A percentile compares a stretch with the other conserved stretches of the same genome.
phyloP scores from a whole-genome alignment of 2,329 filamentous ascomycete species.

The Aureobasidium namibiae region DNA sequence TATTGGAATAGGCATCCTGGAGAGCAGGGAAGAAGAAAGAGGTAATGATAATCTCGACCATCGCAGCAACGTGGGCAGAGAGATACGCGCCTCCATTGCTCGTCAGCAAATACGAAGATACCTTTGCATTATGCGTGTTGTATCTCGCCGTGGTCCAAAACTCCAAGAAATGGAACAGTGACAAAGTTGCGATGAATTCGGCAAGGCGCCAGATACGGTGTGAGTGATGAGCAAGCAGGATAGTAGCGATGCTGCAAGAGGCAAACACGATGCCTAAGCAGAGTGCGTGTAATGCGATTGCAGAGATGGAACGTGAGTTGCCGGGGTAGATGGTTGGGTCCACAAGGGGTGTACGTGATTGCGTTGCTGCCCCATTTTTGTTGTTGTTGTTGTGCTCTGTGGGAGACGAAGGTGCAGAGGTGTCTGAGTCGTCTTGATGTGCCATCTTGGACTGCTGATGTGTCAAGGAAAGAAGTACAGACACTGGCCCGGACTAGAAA shows the following conservation, averaged over 20 bases:
- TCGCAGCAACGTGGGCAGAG: constrained; percentile 68
- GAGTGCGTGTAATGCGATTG: constrained; percentile 40
- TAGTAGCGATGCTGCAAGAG: constrained; percentile 23
- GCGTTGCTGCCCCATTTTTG: constrained; percentile 8
- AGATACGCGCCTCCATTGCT: constrained; percentile 80
- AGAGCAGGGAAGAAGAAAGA: constrained; percentile 44
- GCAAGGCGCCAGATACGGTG: constrained; percentile 46
- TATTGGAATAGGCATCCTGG: constrained; percentile 36
- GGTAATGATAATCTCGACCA: constrained; percentile 62
- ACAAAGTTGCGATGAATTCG: constrained; percentile 59
- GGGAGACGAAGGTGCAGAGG: constrained; percentile 11
- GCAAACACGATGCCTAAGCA: constrained; percentile 33
- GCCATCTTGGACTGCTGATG: not conserved
- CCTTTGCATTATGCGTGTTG: constrained; percentile 65
- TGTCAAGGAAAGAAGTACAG: not conserved
- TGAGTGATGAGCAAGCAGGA: constrained; percentile 16
- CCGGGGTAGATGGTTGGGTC: constrained; percentile 32
- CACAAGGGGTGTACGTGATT: constrained; percentile 12
- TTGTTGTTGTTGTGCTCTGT: not conserved
- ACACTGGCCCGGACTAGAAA: not conserved
- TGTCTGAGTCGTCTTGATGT: constrained; percentile 14
- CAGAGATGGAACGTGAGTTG: constrained; percentile 37
- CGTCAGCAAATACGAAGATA: constrained; percentile 73
- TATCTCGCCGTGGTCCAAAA: constrained; percentile 82
- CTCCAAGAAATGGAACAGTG: constrained; percentile 90